Conservation (phyloP, 108 stramenopile genomes). For the Parietichytrium sp. region DNA sequence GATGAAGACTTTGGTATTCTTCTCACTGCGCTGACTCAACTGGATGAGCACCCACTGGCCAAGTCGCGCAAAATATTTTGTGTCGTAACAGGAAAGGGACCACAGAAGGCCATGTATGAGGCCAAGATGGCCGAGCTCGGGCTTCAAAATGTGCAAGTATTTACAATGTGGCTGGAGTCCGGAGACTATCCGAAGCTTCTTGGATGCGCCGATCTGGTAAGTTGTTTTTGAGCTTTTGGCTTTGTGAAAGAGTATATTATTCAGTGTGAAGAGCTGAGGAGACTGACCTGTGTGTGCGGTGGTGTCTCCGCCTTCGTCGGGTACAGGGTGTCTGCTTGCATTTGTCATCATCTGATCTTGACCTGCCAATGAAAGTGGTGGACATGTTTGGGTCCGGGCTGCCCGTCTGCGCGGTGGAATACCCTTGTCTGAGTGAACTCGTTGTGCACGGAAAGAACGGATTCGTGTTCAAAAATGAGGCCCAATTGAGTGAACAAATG, state of each 20-base stretch:
- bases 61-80: conserved; percentile 53
- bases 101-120: conserved; percentile 73
- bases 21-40: conserved; percentile 70
- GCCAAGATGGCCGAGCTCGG: conserved; percentile 55
- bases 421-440: conserved; percentile 82
- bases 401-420: conserved; percentile 86
- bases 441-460: conserved; percentile 84
- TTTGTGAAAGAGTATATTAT: background rate
- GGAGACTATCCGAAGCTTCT: conserved; percentile 86
- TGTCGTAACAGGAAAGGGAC: conserved; percentile 97
- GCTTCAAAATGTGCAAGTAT: conserved; percentile 58
- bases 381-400: conserved; percentile 93
- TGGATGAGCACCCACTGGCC: conserved; percentile 59
- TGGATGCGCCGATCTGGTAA: conserved; percentile 54
- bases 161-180: conserved; percentile 88
- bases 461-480: conserved; percentile 63
- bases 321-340: conserved; percentile 95
- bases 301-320: too few species aligned
- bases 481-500: conserved; percentile 70
- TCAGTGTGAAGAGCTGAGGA: conserved; percentile 60
- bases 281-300: too few species aligned
- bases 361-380: conserved; percentile 97
- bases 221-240: background rate
- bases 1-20: conserved; percentile 96
- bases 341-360: conserved; percentile 90